Conservation (phyloP, 2,329 filamentous ascomycete species). For the Aspergillus quadricinctus region DNA sequence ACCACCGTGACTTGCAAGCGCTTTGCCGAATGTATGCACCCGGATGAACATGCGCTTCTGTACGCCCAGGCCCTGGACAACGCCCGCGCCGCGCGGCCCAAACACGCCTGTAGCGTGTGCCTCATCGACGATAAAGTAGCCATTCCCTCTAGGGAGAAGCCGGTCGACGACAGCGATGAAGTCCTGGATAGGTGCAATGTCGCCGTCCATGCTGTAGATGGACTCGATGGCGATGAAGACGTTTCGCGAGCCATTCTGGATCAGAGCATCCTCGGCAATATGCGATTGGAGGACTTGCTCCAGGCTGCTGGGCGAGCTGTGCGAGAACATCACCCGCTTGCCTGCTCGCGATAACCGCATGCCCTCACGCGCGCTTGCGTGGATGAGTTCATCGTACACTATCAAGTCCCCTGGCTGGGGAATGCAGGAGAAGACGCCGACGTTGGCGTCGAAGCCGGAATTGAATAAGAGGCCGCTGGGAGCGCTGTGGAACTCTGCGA, state of each 20-base stretch:
- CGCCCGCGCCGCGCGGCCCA: slow-evolving; percentile 46
- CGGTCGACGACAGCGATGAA: slow-evolving; percentile 57
- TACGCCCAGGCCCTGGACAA: slow-evolving; percentile 49
- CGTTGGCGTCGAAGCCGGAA: slow-evolving; percentile 64
- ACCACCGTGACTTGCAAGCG: slow-evolving; percentile 63
- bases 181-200: slow-evolving; percentile 60
- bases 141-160: slow-evolving; percentile 54
- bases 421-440: slow-evolving; percentile 57
- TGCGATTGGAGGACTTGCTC: slow-evolving; percentile 32
- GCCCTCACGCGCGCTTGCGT: slow-evolving; percentile 74
- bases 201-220: slow-evolving; percentile 81
- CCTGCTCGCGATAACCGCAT: slow-evolving; percentile 62
- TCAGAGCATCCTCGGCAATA: slow-evolving; percentile 24
- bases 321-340: slow-evolving; percentile 41
- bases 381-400: slow-evolving; percentile 70
- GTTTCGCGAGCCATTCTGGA: slow-evolving; percentile 42
- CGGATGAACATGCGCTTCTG: slow-evolving; percentile 48
- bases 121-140: slow-evolving; percentile 54
- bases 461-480: slow-evolving; percentile 57
- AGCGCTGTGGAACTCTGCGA: slow-evolving; percentile 59
- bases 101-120: slow-evolving; percentile 52
- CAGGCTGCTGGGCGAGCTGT: slow-evolving; percentile 43
- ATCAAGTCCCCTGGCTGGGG: slow-evolving; percentile 60
- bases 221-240: slow-evolving; percentile 67
- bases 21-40: slow-evolving; percentile 53